Evolutionary conservation across 768 basidiomycete genomes (phyloP), one percentile per base, ranked within the genome.

Genomic region (Lactarius akahatsu): DNA sequence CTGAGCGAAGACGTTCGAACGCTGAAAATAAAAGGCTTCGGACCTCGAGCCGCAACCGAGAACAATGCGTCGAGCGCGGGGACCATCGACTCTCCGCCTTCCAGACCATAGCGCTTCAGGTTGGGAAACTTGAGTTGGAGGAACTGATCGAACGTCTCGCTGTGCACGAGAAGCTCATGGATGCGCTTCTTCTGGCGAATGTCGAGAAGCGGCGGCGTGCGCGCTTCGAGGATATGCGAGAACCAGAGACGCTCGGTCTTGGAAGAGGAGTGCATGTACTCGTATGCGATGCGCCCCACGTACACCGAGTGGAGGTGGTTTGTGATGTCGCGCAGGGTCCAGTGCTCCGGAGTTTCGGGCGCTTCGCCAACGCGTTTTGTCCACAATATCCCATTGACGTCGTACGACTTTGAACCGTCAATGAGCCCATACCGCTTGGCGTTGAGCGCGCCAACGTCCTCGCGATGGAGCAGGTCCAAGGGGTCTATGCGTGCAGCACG

Each of bases 41-140:
- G 59, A 87, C 88, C 83, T 71, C 79, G 76, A 3, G 91, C 82
- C 9, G 92, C 88, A 2, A 83, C 79, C 0, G 81, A 78, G 71
- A 97, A 92, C 20, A 97, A 75, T 0, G 85, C 80, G 66, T 95
- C 92, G 2, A 96, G 78, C 1, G 93, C 94, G 4, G 93, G 90
- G 30, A 97, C 77, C 94, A 96, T 96, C 3, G 92, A 93, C 78
- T 96, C 95, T 1, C 90, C 95, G 3, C 95, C 95, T 76, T 97
- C 94, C 43, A 96, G 81, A 0, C 92, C 94, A 75, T 93, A 93
- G 72, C 91, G 83, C 76, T 91, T 92, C 74, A 92, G 72, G 76
- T 93, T 95, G 1, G 94, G 94, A 73, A 96, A 96, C 76, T 94
- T 94, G 61, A 85, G 79, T 72, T 94, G 92, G 54, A 94, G 77